These are phyloP conservation scores for Cyberlindnera japonica DNA, from an alignment of 805 yeast genomes.

Conservation along the genomic window DNA sequence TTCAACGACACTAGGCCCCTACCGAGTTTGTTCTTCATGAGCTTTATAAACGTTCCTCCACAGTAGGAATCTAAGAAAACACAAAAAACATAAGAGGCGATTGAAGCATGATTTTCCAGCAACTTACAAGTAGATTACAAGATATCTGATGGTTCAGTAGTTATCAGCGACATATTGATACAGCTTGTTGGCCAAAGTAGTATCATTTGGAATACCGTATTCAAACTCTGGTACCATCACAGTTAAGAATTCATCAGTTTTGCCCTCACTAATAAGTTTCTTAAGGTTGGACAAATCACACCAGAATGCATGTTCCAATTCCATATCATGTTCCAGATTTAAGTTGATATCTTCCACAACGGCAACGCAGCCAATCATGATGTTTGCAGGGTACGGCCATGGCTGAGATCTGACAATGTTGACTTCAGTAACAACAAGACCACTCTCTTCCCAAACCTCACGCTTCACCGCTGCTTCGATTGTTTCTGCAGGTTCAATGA, in stretches of 20 bases:
- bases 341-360: slow-evolving; percentile 54
- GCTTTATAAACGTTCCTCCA: too few species aligned
- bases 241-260: slow-evolving; percentile 22
- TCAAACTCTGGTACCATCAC: slow-evolving; percentile 13
- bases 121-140: background rate
- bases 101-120: too few species aligned
- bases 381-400: slow-evolving; percentile 59
- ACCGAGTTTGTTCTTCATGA: too few species aligned
- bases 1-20: too few species aligned
- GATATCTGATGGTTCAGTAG: slow-evolving; percentile 2
- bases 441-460: slow-evolving; percentile 95
- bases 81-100: too few species aligned
- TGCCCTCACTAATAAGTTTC: slow-evolving; percentile 32
- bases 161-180: slow-evolving; percentile 24
- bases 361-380: slow-evolving; percentile 69
- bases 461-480: slow-evolving; percentile 83
- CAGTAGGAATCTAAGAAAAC: too few species aligned
- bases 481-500: slow-evolving; percentile 93
- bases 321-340: slow-evolving; percentile 75
- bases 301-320: slow-evolving; percentile 84
- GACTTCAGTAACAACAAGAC: slow-evolving; percentile 56
- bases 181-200: slow-evolving; percentile 25
- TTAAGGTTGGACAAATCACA: slow-evolving; percentile 54
- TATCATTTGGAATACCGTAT: slow-evolving; percentile 27
- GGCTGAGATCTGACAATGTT: slow-evolving; percentile 77